Evolutionary conservation across 2,329 filamentous ascomycete species (phyloP).

Genomic region (Paecilomyces fulvus): DNA sequence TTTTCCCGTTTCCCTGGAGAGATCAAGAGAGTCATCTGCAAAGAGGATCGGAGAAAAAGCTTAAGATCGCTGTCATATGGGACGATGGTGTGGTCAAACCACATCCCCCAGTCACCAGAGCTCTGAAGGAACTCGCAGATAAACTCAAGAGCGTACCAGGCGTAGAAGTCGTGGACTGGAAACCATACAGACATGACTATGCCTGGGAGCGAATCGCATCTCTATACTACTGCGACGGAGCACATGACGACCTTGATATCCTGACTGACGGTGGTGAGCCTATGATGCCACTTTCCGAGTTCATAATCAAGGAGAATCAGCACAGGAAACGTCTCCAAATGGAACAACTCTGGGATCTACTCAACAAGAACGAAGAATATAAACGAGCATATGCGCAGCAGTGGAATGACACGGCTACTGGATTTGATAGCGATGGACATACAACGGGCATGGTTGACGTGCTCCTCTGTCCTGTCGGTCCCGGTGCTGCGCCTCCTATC

Average conservation of each 20-base stretch:
- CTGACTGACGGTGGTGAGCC: constrained; percentile 51
- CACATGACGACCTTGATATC: constrained; percentile 42
- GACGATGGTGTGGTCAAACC: constrained; percentile 53
- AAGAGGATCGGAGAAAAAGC: constrained; percentile 24
- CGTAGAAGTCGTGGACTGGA: constrained; percentile 20
- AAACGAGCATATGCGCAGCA: constrained; percentile 36
- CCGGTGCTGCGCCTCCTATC: constrained; percentile 47
- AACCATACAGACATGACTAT: constrained; percentile 41
- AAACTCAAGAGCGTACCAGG: constrained; percentile 6
- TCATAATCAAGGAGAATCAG: constrained; percentile 50
- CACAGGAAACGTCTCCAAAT: constrained; percentile 36
- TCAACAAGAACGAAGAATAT: constrained; percentile 36
- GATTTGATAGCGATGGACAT: constrained; percentile 11
- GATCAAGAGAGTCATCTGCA: constrained; percentile 16
- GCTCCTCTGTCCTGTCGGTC: constrained; percentile 52
- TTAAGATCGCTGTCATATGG: constrained; percentile 52
- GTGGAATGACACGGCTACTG: constrained; percentile 37
- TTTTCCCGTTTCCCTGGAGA: constrained; percentile 47
- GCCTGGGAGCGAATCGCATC: constrained; percentile 37
- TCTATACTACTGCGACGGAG: constrained; percentile 55
- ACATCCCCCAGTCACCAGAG: constrained; percentile 54
- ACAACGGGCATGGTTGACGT: constrained; percentile 40
- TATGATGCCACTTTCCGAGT: constrained; percentile 48
- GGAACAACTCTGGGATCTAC: constrained; percentile 35
- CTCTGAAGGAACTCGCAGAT: constrained; percentile 38